Conservation (phyloP, 495 filamentous ascomycete species). For the Aspergillus sclerotioniger region DNA sequence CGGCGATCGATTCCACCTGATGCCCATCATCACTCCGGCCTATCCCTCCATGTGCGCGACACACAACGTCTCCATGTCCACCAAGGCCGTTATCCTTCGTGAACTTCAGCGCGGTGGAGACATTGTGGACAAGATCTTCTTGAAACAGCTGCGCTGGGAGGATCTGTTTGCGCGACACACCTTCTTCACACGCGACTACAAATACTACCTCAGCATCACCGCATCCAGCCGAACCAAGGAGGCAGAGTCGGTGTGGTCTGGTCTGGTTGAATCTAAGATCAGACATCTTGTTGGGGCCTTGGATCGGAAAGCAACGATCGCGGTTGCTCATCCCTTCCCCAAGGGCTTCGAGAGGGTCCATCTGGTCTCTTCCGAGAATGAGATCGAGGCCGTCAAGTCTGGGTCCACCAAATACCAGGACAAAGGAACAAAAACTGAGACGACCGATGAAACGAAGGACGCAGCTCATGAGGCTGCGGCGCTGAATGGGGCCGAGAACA, state of each 20-base stretch:
- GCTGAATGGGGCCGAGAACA: conserved; percentile 47
- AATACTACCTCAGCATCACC: conserved; percentile 88
- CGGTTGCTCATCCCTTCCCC: conserved; percentile 85
- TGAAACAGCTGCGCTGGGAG: conserved; percentile 73
- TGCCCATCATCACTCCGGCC: conserved; percentile 96
- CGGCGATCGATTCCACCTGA: conserved; percentile 77
- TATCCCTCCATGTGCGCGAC: conserved; percentile 97
- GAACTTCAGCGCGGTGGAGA: conserved; percentile 76
- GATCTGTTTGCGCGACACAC: conserved; percentile 83
- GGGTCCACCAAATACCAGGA: conserved; percentile 70
- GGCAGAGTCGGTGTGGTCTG: conserved; percentile 81
- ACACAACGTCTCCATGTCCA: conserved; percentile 86
- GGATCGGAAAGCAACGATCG: conserved; percentile 69
- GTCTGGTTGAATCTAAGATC: conserved; percentile 89
- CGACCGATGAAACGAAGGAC: conserved; percentile 57
- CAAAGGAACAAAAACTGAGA: conserved; percentile 57
- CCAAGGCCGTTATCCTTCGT: conserved; percentile 75
- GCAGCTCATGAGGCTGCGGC: conserved; percentile 51
- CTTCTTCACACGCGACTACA: conserved; percentile 90
- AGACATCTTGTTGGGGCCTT: conserved; percentile 77
- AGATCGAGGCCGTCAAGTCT: conserved; percentile 66
- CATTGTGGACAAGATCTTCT: conserved; percentile 78
- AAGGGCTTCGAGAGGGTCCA: conserved; percentile 87
- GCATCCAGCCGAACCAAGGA: conserved; percentile 84
- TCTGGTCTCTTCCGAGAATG: conserved; percentile 64